These are phyloP conservation scores for Phytophthora podocarpi DNA, from an alignment of 352 stramenopile genomes.

Conservation along the genomic window DNA sequence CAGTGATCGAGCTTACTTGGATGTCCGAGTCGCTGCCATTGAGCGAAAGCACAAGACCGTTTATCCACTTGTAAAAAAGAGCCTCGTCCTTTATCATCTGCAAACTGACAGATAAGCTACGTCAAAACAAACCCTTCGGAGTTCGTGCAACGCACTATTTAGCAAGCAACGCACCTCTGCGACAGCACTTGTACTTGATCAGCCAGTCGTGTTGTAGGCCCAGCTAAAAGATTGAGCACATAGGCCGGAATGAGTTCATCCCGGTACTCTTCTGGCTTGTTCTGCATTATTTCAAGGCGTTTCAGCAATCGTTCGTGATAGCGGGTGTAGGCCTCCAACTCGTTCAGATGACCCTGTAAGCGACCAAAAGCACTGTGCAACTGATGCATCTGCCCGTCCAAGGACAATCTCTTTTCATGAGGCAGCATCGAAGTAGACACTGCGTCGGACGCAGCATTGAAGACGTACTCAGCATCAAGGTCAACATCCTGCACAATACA, in stretches of 20 bases:
- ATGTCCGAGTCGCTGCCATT: background rate
- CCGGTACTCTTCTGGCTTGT: constrained; percentile 23
- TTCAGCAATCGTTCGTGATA: constrained; percentile 50
- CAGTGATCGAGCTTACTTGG: background rate
- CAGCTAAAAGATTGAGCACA: constrained; percentile 46
- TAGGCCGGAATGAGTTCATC: constrained; percentile 44
- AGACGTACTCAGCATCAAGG: constrained; percentile 15
- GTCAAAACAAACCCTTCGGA: background rate
- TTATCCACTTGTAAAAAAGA: constrained; percentile 79
- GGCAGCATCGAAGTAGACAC: background rate
- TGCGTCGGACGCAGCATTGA: constrained; percentile 5
- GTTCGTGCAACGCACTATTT: too few relatives aligned
- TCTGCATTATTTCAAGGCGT: constrained; percentile 38
- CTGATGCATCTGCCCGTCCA: constrained; percentile 43
- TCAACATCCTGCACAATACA: constrained; percentile 33
- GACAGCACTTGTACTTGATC: constrained; percentile 49
- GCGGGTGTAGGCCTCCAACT: constrained; percentile 39
- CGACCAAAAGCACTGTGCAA: constrained; percentile 51
- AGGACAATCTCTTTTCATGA: background rate
- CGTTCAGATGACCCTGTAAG: constrained; percentile 44
- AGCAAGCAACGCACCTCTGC: constrained; percentile 34
- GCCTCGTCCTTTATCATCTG: constrained; percentile 66
- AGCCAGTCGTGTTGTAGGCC: constrained; percentile 30
- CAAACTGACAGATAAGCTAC: constrained; percentile 29
- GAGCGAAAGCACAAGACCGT: constrained; percentile 47